Conservation (phyloP, 2,329 filamentous ascomycete genomes). For the Nemania abortiva region DNA sequence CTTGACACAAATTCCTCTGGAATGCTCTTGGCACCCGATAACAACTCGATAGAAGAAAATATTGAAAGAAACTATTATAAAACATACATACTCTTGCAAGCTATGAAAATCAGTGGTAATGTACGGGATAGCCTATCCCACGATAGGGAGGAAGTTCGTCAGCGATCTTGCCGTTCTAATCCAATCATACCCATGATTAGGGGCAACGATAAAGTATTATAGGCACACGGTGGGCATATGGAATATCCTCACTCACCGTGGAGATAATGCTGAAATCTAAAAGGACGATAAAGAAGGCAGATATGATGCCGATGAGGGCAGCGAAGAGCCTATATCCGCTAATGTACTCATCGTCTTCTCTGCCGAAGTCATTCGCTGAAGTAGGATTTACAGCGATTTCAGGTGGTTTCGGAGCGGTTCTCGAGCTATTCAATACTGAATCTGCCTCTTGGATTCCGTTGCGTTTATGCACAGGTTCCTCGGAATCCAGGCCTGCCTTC, state of each 20-base stretch:
- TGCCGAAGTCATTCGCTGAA: conserved; percentile 4
- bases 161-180: neutral
- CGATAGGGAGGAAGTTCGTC: neutral
- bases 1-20: neutral
- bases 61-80: neutral
- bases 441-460: neutral
- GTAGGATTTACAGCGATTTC: conserved; percentile 4
- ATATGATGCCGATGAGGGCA: conserved; percentile 16
- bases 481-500: neutral
- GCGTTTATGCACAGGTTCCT: conserved; percentile 8
- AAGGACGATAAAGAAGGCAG: conserved; percentile 23
- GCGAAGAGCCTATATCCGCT: conserved; percentile 23
- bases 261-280: conserved; percentile 25
- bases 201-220: neutral
- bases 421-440: too few species aligned
- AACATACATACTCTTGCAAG: conserved; percentile 15
- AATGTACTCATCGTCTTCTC: conserved; percentile 19
- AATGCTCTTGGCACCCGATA: neutral
- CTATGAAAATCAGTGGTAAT: conserved; percentile 24
- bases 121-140: conserved; percentile 11
- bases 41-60: neutral
- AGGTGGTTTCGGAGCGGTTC: neutral
- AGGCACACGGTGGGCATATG: neutral
- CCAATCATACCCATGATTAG: neutral
- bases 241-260: neutral